A percentile compares a stretch with the other conserved stretches of the same genome.
Conservation (phyloP, 495 filamentous ascomycete genomes). For the Penicillium maclennaniae region DNA sequence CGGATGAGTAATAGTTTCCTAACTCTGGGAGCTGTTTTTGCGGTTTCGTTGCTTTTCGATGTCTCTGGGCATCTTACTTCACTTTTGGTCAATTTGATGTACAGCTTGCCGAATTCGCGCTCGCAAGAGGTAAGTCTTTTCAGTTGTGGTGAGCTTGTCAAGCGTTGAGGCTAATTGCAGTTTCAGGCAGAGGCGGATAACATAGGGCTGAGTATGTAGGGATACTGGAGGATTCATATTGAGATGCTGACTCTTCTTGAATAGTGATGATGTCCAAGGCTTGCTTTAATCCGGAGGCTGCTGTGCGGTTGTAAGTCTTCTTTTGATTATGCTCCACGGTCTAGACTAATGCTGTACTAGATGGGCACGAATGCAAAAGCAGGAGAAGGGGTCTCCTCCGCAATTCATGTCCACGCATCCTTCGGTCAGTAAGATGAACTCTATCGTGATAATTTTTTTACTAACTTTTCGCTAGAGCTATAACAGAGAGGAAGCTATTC, state of each 20-base stretch:
- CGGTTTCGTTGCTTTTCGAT: slow-evolving; percentile 48
- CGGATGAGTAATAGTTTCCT: slow-evolving; percentile 62
- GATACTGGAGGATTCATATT: slow-evolving; percentile 26
- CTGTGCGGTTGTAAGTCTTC: slow-evolving; percentile 51
- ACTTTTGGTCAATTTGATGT: slow-evolving; percentile 55
- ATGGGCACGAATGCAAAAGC: slow-evolving; percentile 73
- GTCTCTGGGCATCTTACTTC: slow-evolving; percentile 43
- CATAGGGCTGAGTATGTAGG: slow-evolving; percentile 65
- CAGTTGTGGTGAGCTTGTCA: background rate
- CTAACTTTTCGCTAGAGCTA: slow-evolving; percentile 44
- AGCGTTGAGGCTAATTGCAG: background rate
- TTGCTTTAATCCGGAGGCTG: slow-evolving; percentile 71
- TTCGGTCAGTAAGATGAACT: slow-evolving; percentile 46
- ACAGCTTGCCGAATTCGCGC: slow-evolving; percentile 66
- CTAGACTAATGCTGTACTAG: slow-evolving; percentile 14
- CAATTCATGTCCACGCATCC: slow-evolving; percentile 89
- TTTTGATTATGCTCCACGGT: background rate
- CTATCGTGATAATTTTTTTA: background rate
- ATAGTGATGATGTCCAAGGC: slow-evolving; percentile 60
- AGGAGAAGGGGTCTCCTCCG: slow-evolving; percentile 54
- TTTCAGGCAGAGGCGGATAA: slow-evolving; percentile 69
- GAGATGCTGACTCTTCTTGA: slow-evolving; percentile 8
- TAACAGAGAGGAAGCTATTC: slow-evolving; percentile 67
- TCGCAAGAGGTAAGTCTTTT: slow-evolving; percentile 53
- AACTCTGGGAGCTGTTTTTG: slow-evolving; percentile 49